A percentile compares a stretch with the other conserved stretches of the same genome.
phyloP scores from a whole-genome alignment of 2,329 filamentous ascomycete genomes.

The Penicillium sp. region DNA sequence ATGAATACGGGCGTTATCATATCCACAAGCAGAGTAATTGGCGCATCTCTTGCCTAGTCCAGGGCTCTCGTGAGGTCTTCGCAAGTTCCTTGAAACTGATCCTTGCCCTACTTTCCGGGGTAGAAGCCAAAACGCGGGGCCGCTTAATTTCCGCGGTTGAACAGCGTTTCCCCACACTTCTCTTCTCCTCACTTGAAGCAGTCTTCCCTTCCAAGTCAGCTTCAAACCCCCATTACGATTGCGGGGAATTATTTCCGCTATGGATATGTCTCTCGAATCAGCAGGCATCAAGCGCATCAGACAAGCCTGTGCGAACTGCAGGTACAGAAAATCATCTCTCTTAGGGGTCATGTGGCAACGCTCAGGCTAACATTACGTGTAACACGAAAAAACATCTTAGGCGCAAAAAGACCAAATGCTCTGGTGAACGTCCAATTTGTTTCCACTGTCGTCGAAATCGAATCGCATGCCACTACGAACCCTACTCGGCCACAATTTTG shows the following conservation, averaged over 20 bases:
- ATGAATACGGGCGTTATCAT: too few relatives aligned
- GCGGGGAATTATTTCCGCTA: slow-evolving; percentile 3
- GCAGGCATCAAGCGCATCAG: slow-evolving; percentile 30
- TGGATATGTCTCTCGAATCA: slow-evolving; percentile 13
- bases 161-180: not conserved
- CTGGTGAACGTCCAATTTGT: slow-evolving; percentile 29
- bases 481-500: slow-evolving; percentile 23
- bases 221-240: not conserved
- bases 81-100: too few relatives aligned
- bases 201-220: not conserved
- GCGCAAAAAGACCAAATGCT: slow-evolving; percentile 32
- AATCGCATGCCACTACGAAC: slow-evolving; percentile 30
- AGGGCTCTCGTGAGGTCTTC: too few relatives aligned
- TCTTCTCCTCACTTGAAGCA: not conserved
- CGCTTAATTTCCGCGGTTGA: not conserved
- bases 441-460: slow-evolving; percentile 32
- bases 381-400: slow-evolving; percentile 11
- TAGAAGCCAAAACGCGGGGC: not conserved
- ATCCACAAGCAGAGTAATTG: too few relatives aligned
- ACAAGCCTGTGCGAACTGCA: slow-evolving; percentile 34
- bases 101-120: not conserved
- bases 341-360: not conserved
- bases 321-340: slow-evolving; percentile 18
- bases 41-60: too few relatives aligned
- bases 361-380: not conserved